Conservation (phyloP, 1,284 basidiomycete species). For the Papiliotrema laurentii region DNA sequence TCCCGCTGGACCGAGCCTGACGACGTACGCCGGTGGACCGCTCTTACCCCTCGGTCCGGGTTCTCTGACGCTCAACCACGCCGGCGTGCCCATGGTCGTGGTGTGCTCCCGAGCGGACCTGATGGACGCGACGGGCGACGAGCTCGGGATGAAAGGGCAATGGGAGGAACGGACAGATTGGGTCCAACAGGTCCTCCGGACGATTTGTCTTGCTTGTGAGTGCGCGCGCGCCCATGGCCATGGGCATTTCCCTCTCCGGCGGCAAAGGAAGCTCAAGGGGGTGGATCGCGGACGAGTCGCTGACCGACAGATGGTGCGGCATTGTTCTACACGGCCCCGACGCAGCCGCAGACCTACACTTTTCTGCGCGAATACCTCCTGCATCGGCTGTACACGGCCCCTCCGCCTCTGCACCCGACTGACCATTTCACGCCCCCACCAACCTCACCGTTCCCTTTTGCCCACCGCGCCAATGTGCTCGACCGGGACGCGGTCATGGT, state of each 20-base stretch:
- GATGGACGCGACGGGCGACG: constrained; percentile 72
- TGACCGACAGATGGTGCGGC: constrained; percentile 73
- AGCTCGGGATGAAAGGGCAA: constrained; percentile 55
- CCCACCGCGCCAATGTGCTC: constrained; percentile 79
- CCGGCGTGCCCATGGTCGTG: constrained; percentile 83
- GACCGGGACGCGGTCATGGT: constrained; percentile 89
- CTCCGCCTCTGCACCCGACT: constrained; percentile 21
- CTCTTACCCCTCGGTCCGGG: constrained; percentile 73
- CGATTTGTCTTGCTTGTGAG: constrained; percentile 86
- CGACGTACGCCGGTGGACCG: constrained; percentile 48
- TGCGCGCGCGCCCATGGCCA: constrained; percentile 10
- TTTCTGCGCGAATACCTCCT: constrained; percentile 80
- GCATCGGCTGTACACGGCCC: constrained; percentile 70
- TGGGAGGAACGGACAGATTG: constrained; percentile 96
- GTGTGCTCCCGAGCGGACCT: constrained; percentile 87
- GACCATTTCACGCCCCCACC: constrained; percentile 52
- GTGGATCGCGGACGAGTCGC: neutral
- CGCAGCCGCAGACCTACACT: constrained; percentile 69
- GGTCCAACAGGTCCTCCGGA: constrained; percentile 88
- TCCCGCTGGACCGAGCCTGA: too few species aligned
- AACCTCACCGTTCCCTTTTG: constrained; percentile 72
- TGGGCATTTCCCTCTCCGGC: neutral
- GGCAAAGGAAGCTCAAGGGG: neutral
- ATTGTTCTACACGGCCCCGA: constrained; percentile 82
- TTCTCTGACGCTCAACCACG: constrained; percentile 69